Conservation (phyloP, 139 green algal genomes). For the Closterium sp. region DNA sequence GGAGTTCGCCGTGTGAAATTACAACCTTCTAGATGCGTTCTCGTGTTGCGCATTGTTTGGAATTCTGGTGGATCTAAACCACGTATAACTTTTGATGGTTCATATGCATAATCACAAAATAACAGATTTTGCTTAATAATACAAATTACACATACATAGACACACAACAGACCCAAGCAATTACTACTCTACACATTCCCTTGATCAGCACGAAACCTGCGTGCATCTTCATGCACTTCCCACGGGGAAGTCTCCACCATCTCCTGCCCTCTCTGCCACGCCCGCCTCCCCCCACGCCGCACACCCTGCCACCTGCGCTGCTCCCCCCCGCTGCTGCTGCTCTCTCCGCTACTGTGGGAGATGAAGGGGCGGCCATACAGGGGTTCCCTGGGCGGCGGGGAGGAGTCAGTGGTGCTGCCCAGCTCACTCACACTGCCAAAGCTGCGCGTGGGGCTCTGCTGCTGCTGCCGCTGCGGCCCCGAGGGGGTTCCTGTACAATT, state of each 20-base stretch:
- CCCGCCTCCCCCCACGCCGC: too few species aligned
- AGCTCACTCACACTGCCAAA: neutral
- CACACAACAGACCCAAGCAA: neutral
- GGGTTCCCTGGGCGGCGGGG: neutral
- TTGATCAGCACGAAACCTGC: neutral
- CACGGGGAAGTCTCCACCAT: neutral
- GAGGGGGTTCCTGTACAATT: neutral
- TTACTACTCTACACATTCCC: neutral
- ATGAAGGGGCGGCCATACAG: neutral
- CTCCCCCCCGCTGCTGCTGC: neutral
- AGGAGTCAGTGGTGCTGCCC: neutral
- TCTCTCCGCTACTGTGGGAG: neutral
- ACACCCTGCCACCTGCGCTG: neutral
- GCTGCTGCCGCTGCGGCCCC: neutral
- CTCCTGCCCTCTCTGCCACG: neutral
- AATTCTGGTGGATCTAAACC: too few species aligned
- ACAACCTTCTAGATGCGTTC: neutral
- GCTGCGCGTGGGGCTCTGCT: neutral
- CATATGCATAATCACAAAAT: too few species aligned
- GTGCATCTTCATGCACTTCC: neutral
- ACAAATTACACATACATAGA: neutral
- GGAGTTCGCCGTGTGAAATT: neutral
- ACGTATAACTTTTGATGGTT: too few species aligned
- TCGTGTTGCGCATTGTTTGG: too few species aligned
- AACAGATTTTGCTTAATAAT: neutral